Conservation (phyloP, 352 stramenopile species). For the Phytophthora constricta region DNA sequence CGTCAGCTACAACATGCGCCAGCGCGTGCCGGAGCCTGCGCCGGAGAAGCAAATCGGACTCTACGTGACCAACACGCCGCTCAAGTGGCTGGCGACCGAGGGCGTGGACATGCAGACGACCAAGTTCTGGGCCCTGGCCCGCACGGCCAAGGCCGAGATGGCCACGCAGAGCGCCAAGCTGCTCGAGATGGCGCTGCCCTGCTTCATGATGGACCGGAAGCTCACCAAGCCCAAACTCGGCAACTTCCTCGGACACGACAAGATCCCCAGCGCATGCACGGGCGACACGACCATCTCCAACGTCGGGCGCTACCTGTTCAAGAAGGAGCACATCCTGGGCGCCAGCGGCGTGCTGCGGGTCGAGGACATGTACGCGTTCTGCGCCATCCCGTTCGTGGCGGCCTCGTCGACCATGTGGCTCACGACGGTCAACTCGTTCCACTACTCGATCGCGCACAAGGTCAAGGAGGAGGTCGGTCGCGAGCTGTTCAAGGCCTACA, state of each 20-base stretch:
- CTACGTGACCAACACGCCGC: constrained; percentile 20
- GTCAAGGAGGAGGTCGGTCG: background rate
- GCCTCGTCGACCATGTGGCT: constrained; percentile 13
- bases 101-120: constrained; percentile 17
- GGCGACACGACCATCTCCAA: constrained; percentile 20
- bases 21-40: constrained; percentile 25
- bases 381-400: constrained; percentile 7
- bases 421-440: constrained; percentile 10
- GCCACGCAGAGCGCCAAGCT: background rate
- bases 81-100: constrained; percentile 2
- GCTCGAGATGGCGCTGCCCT: constrained; percentile 2
- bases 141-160: constrained; percentile 19
- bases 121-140: constrained; percentile 44
- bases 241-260: background rate
- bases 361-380: constrained; percentile 19
- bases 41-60: constrained; percentile 19
- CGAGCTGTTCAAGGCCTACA: constrained; percentile 10
- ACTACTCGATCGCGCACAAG: constrained; percentile 14
- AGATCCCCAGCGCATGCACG: background rate
- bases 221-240: background rate
- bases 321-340: constrained; percentile 4
- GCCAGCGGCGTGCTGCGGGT: constrained; percentile 1
- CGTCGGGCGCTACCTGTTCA: constrained; percentile 14
- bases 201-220: constrained; percentile 12
- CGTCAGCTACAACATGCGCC: constrained; percentile 42